Evolutionary conservation across 1,284 basidiomycete species (phyloP).

Genomic region (Baeospora myosura): DNA sequence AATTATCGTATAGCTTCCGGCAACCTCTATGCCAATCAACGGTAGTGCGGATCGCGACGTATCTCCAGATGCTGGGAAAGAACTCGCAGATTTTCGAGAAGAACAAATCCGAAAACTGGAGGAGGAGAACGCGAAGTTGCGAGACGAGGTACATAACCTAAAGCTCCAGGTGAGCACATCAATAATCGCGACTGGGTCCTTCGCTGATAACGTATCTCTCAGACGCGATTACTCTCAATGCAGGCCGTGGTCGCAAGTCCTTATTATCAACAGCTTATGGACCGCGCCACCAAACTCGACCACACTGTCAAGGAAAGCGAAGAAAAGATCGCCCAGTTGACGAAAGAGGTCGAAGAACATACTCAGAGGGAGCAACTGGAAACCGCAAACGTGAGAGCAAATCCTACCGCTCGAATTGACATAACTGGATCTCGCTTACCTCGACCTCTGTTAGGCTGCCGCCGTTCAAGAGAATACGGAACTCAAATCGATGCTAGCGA

Average conservation of each 20-base stretch:
- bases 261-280: conserved; percentile 41
- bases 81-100: conserved; percentile 33
- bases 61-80: conserved; percentile 26
- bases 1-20: conserved; percentile 31
- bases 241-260: conserved; percentile 39
- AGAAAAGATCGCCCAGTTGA: conserved; percentile 21
- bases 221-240: conserved; percentile 40
- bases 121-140: conserved; percentile 33
- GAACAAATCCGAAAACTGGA: conserved; percentile 39
- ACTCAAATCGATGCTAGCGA: conserved; percentile 45
- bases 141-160: conserved; percentile 32
- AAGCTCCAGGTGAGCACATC: conserved; percentile 35
- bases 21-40: conserved; percentile 19
- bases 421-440: conserved; percentile 14
- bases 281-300: conserved; percentile 38
- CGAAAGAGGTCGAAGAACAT: neutral
- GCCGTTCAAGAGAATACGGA: conserved; percentile 47
- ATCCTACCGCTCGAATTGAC: conserved; percentile 12
- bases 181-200: neutral
- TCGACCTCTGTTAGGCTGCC: conserved; percentile 31
- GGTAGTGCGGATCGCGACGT: conserved; percentile 21
- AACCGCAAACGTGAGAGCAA: conserved; percentile 1
- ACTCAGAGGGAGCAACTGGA: neutral
- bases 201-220: conserved; percentile 1
- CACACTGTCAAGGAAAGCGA: conserved; percentile 29